Base-by-base conservation (phyloP, 306 rosid species). In the Casuarina equisetifolia region DNA sequence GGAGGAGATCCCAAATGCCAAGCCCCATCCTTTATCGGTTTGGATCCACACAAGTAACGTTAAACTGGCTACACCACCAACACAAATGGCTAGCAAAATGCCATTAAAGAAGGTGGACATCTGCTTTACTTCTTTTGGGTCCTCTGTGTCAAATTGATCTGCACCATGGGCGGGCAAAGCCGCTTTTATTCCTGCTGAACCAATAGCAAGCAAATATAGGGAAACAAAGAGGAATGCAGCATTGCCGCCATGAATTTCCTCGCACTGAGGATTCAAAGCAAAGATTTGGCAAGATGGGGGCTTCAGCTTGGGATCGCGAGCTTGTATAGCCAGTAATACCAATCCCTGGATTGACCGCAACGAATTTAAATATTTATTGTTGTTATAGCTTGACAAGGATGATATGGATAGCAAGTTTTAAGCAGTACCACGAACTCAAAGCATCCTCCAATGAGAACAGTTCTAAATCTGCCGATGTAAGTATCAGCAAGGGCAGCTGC, bases 161-260 rank as follows among this genome's bases (percentile, higher is more conserved):
- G 98, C 98, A 4, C 98, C 97, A 70, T 95, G 98, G 36, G 97
- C 59, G 15, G 98, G 98, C 44, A 92, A 76, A 0, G 89, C 78
- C 46, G 98, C 97, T 85, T 91, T 95, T 44, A 88, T 4, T 72
- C 97, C 98, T 0, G 97, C 92, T 49, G 81, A 72, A 2, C 97
- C 97, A 0, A 70, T 77, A 1, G 95, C 97, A 75, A 90, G 42
- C 69, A 77, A 13, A 86, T 95, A 95, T 20, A 95, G 88, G 43
- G 91, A 90, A 67, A 84, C 9, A 68, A 64, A 94, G 73, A 94
- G 97, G 3, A 94, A 8, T 2, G 89, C 88, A 67, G 93, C 86
- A 3, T 86, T 70, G 62, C 87, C 72, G 1, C 86, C 82, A 3
- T 40, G 64, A 10, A 90, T 58, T 78, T 69, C 81, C 81, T 89